phyloP scores from a whole-genome alignment of 2,329 filamentous ascomycete genomes.

The Fusarium buharicum region DNA sequence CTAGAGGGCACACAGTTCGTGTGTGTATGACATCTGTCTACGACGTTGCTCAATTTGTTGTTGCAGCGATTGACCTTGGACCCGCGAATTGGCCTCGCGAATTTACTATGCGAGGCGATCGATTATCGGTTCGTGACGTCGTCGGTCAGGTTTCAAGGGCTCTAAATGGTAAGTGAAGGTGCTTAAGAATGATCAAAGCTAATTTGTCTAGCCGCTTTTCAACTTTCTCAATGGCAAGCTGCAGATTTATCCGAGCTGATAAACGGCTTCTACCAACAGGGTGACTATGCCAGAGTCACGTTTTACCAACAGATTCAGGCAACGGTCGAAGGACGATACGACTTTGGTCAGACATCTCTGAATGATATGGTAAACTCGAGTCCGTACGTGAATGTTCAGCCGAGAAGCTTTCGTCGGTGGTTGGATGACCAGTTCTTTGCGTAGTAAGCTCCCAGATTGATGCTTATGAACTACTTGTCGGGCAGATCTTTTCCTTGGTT shows the following conservation, averaged over 20 bases:
- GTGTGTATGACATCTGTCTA: constrained; percentile 75
- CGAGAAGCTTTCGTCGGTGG: constrained; percentile 66
- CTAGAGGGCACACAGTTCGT: constrained; percentile 60
- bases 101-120: constrained; percentile 75
- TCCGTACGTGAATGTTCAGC: constrained; percentile 56
- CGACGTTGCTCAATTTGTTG: constrained; percentile 77
- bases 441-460: background rate
- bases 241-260: constrained; percentile 55
- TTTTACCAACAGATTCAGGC: constrained; percentile 72
- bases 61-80: constrained; percentile 72
- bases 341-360: constrained; percentile 69
- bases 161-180: constrained; percentile 56
- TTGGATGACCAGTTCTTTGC: constrained; percentile 45
- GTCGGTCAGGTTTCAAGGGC: constrained; percentile 61
- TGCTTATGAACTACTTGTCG: too few relatives aligned
- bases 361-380: constrained; percentile 60
- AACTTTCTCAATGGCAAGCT: constrained; percentile 52
- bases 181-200: constrained; percentile 13
- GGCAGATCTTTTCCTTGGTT: too few relatives aligned
- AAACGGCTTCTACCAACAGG: constrained; percentile 56
- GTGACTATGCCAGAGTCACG: constrained; percentile 60
- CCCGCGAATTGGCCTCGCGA: constrained; percentile 72
- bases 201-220: constrained; percentile 53
- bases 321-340: constrained; percentile 74
- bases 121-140: constrained; percentile 69